Conservation (phyloP, 2,329 filamentous ascomycete species). For the Ophiostoma populinum region DNA sequence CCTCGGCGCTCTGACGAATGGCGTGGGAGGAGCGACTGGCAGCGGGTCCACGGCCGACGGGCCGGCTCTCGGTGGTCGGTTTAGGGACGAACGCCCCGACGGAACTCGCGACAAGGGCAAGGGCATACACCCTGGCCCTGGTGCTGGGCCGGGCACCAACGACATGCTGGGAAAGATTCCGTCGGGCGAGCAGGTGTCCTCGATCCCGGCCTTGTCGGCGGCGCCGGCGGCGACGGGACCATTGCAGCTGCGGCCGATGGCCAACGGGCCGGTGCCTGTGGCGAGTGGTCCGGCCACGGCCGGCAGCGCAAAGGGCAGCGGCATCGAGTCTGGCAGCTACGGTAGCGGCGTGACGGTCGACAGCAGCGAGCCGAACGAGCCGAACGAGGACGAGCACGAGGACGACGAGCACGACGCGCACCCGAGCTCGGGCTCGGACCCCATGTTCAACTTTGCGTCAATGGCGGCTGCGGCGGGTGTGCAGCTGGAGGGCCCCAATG, state of each 20-base stretch:
- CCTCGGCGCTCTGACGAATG: no score
- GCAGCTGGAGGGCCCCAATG: conserved; percentile 32
- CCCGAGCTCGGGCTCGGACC: conserved; percentile 39
- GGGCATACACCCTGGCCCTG: conserved; percentile 38
- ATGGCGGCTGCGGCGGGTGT: conserved; percentile 69
- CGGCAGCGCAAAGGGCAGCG: no score
- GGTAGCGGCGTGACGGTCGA: conserved; percentile 36
- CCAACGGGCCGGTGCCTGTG: conserved; percentile 71
- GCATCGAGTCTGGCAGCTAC: no score
- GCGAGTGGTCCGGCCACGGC: no score
- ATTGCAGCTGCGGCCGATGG: conserved; percentile 66
- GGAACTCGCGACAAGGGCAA: conserved; percentile 52
- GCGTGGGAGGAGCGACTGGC: no score
- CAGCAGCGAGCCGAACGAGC: conserved; percentile 18
- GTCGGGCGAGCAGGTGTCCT: no score
- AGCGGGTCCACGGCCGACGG: no score
- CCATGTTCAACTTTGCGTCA: conserved; percentile 84
- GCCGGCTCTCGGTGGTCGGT: no score
- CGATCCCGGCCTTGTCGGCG: no score
- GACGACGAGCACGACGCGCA: conserved; percentile 14
- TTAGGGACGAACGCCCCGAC: conserved; percentile 42
- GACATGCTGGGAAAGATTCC: no score
- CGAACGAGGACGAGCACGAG: conserved; percentile 29
- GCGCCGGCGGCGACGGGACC: conserved; percentile 43
- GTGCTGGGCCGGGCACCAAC: no score